Evolutionary conservation across 768 basidiomycete species (phyloP), one percentile per base, ranked within the genome.

Genomic region (Gloeostereum incarnatum): DNA sequence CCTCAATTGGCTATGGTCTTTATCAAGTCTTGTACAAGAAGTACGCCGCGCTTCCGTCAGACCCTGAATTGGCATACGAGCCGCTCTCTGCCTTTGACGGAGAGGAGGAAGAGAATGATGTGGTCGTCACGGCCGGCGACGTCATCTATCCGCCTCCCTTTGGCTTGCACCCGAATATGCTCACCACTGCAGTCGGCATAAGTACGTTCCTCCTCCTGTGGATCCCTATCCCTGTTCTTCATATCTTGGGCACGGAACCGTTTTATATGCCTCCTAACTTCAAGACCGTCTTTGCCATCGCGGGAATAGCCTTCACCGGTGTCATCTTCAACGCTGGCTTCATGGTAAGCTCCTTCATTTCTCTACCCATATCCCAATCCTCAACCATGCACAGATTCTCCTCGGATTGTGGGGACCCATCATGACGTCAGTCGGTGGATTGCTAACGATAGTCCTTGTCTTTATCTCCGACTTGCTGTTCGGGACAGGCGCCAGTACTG

Each of bases 381-480:
- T 48, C 20, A 47, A 38, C 5, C 29, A 32, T 42, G 35, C 41
- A 19, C 46, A 91, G 88, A 69, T 86, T 39, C 65, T 94, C 3
- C 63, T 94, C 34, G 85, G 84, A 19, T 58, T 86, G 19, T 92
- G 87, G 86, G 90, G 90, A 3, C 90, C 90, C 5, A 77, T 92
- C 29, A 73, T 90, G 30, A 78, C 80, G 6, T 89, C 87, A 2
- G 91, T 96, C 22, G 91, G 90, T 31, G 90, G 76, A 57, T 70
- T 98, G n/a, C 69, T 94, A n/a, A 92, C 92, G 4, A 93, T 94
- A 47, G 87, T 94, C 25, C 69, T 96, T 35, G 86, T 91, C 10
- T 74, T 91, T 33, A 49, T 88, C 11, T 76, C 83, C 29, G 92
- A 97, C 58, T 66, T 82, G 6, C 46, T 81, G 13, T 81, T 91